Percentiles rank a stretch among this genome's conserved stretches.
phyloP scores from a whole-genome alignment of 1,284 basidiomycete genomes.

The Phlebopus sp. region DNA sequence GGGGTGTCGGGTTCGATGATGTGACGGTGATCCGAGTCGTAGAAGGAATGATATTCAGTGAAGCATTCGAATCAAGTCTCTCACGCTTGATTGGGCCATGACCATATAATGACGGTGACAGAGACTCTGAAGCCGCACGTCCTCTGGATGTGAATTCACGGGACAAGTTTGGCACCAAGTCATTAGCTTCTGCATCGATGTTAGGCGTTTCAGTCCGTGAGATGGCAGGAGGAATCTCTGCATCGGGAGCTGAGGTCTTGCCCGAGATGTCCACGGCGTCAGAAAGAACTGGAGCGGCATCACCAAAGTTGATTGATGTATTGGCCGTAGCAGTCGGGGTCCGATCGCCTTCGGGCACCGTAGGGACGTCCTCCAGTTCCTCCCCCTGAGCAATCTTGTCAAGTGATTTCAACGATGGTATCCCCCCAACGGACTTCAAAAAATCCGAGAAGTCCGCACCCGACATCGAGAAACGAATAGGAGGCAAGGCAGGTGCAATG shows the following conservation, averaged over 20 bases:
- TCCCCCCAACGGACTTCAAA: slow-evolving; percentile 52
- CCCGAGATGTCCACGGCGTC: background rate
- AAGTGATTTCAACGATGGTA: slow-evolving; percentile 40
- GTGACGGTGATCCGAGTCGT: slow-evolving; percentile 44
- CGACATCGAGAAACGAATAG: slow-evolving; percentile 81
- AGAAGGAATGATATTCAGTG: slow-evolving; percentile 16
- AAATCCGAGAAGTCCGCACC: slow-evolving; percentile 75
- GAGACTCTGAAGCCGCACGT: slow-evolving; percentile 25
- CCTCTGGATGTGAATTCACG: slow-evolving; percentile 17
- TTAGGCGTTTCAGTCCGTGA: background rate
- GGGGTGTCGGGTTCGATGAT: slow-evolving; percentile 35
- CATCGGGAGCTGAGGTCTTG: background rate
- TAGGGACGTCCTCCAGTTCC: slow-evolving; percentile 19
- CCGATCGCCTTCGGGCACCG: slow-evolving; percentile 22
- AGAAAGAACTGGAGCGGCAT: background rate
- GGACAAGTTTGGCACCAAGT: slow-evolving; percentile 14
- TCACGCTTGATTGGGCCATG: slow-evolving; percentile 10
- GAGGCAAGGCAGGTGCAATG: slow-evolving; percentile 77
- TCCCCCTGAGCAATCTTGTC: slow-evolving; percentile 41
- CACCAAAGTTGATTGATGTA: slow-evolving; percentile 1
- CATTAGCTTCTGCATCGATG: slow-evolving; percentile 8
- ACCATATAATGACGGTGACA: slow-evolving; percentile 8
- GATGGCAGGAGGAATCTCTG: background rate
- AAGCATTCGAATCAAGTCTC: slow-evolving; percentile 18
- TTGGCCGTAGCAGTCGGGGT: slow-evolving; percentile 35